Percentiles rank a stretch among this genome's conserved stretches.
Evolutionary conservation across 345 rosid genomes (phyloP).

Genomic region (Euphorbia peplus): DNA sequence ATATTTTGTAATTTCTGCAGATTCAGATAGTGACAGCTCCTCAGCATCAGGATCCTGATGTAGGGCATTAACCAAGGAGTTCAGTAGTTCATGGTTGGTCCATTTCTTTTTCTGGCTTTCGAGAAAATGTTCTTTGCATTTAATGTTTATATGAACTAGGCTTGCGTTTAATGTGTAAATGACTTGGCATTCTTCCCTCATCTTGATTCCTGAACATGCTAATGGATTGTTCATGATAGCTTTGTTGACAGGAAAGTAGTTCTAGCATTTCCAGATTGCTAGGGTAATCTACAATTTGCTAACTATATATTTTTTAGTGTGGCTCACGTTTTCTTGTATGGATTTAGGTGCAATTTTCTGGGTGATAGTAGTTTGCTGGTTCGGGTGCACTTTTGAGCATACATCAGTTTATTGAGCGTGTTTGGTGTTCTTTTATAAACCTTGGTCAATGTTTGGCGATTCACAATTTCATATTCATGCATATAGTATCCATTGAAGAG

Average conservation of each 20-base stretch:
- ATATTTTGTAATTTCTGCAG: conserved; percentile 37
- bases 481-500: neutral
- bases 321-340: neutral
- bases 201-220: neutral
- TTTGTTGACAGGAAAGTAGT: neutral
- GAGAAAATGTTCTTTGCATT: neutral
- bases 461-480: neutral
- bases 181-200: neutral
- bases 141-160: too few relatives aligned
- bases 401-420: neutral
- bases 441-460: neutral
- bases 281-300: neutral
- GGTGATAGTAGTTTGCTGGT: neutral
- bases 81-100: conserved; percentile 29
- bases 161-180: neutral
- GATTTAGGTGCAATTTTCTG: neutral
- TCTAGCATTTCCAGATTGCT: neutral
- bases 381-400: neutral
- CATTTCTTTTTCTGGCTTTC: neutral
- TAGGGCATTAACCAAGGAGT: conserved; percentile 41
- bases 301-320: neutral
- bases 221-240: neutral
- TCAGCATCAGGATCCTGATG: conserved; percentile 91
- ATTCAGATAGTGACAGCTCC: conserved; percentile 88
- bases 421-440: neutral